Evolutionary conservation across 768 basidiomycete genomes (phyloP).

Genomic region (Lepiota subincarnata): DNA sequence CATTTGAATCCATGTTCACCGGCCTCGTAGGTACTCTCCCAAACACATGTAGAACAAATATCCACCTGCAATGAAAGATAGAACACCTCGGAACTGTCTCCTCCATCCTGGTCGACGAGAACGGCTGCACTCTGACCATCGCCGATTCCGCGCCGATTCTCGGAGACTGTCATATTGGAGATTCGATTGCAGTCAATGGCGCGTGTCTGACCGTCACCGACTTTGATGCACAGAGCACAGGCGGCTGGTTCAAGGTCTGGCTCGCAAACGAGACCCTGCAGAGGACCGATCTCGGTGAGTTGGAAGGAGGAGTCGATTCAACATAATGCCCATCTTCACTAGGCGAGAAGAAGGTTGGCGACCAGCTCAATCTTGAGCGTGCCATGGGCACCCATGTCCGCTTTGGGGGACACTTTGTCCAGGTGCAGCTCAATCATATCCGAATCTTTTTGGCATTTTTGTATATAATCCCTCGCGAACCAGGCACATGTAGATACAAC

Average conservation of each 20-base stretch:
- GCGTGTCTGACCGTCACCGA: constrained; percentile 88
- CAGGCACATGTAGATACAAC: constrained; percentile 95
- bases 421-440: constrained; percentile 50
- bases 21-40: constrained; percentile 54
- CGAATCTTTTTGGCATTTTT: not conserved
- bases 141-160: constrained; percentile 68
- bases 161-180: constrained; percentile 86
- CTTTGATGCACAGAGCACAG: constrained; percentile 58
- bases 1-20: constrained; percentile 72
- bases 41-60: constrained; percentile 2
- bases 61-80: constrained; percentile 47
- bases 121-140: constrained; percentile 83
- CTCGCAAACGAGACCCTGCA: constrained; percentile 93
- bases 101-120: constrained; percentile 55
- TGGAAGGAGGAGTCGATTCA: not conserved
- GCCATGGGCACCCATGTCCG: constrained; percentile 90
- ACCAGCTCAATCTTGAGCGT: constrained; percentile 87
- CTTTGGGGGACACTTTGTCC: constrained; percentile 97
- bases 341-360: constrained; percentile 79
- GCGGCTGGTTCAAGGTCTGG: constrained; percentile 91
- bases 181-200: constrained; percentile 90
- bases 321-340: not conserved
- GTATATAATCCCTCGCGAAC: not conserved
- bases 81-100: constrained; percentile 83
- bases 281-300: constrained; percentile 82